phyloP scores from a whole-genome alignment of 2,329 filamentous ascomycete genomes.

The Calonectria pauciramosa region DNA sequence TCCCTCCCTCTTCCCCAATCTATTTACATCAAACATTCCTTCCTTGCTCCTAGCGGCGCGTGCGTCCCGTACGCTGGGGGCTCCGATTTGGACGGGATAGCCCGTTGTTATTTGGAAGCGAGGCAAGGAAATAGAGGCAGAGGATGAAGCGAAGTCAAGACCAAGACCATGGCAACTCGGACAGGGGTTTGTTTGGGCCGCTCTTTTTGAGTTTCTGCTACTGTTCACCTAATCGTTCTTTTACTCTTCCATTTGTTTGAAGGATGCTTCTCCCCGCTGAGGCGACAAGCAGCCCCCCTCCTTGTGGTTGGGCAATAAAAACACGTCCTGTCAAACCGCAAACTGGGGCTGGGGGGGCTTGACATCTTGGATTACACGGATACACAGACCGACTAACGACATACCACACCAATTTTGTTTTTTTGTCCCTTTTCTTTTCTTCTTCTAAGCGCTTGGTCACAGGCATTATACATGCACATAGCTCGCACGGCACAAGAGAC shows the following conservation, averaged over 20 bases:
- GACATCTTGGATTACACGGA: not conserved
- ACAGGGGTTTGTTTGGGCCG: not conserved
- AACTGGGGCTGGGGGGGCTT: not conserved
- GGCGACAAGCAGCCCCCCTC: not conserved
- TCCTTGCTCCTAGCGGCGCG: not conserved
- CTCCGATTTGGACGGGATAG: not conserved
- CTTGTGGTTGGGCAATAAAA: not conserved
- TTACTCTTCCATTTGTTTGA: not conserved
- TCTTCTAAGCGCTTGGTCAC: not conserved
- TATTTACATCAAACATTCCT: conserved; percentile 14
- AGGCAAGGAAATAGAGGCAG: not conserved
- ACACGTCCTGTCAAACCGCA: not conserved
- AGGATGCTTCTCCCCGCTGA: not conserved
- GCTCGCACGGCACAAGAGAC: not conserved
- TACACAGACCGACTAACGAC: not conserved
- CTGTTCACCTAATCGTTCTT: not conserved
- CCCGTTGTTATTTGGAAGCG: not conserved
- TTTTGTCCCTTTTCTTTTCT: not conserved
- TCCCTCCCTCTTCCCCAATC: not conserved
- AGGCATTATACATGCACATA: conserved; percentile 4
- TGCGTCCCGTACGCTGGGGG: not conserved
- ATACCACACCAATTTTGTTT: not conserved
- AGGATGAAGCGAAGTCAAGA: not conserved
- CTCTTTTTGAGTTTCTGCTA: not conserved
- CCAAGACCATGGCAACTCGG: not conserved